Conservation (phyloP, 202 grass and related monocot species). For the Zoysia matrella region DNA sequence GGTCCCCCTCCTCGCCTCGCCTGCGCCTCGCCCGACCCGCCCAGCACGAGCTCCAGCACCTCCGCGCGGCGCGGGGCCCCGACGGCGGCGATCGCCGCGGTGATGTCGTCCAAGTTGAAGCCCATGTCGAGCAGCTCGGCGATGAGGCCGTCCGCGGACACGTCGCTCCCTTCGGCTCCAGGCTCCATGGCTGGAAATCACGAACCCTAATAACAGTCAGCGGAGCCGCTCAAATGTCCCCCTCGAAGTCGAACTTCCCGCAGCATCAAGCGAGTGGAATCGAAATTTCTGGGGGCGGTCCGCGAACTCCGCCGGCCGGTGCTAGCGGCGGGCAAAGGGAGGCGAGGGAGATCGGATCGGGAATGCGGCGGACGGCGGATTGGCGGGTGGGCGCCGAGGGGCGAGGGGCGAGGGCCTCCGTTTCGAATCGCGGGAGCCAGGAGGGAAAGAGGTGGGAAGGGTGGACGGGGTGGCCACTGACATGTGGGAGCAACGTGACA, state of each 20-base stretch:
- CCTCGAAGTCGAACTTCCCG: not conserved
- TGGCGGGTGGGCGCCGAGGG: not conserved
- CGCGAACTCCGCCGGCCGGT: not conserved
- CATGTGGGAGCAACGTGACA: not conserved
- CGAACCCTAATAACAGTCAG: not conserved
- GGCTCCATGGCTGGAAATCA: constrained; percentile 24
- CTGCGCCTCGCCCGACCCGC: constrained; percentile 28
- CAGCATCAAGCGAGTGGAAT: not conserved
- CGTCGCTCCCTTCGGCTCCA: not conserved
- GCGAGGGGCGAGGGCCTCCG: constrained; percentile 29
- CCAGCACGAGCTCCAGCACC: constrained; percentile 70
- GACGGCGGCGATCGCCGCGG: constrained; percentile 55
- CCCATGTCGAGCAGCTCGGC: constrained; percentile 90
- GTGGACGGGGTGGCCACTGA: not conserved
- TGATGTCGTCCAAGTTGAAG: constrained; percentile 71
- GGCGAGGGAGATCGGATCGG: not conserved
- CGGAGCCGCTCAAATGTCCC: not conserved
- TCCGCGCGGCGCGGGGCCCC: constrained; percentile 52
- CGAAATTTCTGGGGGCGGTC: not conserved
- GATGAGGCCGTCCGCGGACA: constrained; percentile 61
- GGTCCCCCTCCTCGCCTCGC: not conserved
- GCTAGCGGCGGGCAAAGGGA: not conserved
- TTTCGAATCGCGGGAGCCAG: constrained; percentile 29
- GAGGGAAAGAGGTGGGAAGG: not conserved
- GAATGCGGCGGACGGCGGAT: not conserved